Conservation (phyloP, 805 yeast species). For the Monosporozyma unispora region DNA sequence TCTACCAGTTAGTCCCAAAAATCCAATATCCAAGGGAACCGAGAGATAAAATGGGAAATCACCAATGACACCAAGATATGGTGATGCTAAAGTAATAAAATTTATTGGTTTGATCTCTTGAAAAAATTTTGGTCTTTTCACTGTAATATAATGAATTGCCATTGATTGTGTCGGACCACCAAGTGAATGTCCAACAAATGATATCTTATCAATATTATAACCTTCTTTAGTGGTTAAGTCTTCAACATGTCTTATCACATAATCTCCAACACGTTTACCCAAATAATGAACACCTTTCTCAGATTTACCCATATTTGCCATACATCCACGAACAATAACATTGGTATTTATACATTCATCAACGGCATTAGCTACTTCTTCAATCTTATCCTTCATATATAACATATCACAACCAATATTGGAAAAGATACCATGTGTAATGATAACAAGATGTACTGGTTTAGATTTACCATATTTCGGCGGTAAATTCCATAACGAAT, state of each 20-base stretch:
- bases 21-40: conserved; percentile 74
- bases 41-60: conserved; percentile 85
- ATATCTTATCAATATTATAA: conserved; percentile 49
- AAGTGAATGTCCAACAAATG: conserved; percentile 86
- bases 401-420: conserved; percentile 87
- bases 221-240: conserved; percentile 33
- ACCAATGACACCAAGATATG: conserved; percentile 75
- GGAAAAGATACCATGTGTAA: conserved; percentile 90
- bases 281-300: conserved; percentile 79
- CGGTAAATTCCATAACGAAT: conserved; percentile 70
- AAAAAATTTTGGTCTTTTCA: conserved; percentile 61
- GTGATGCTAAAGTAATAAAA: conserved; percentile 79
- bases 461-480: conserved; percentile 33
- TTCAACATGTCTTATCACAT: conserved; percentile 38
- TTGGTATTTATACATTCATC: conserved; percentile 33
- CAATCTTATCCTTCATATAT: conserved; percentile 73
- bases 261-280: conserved; percentile 75
- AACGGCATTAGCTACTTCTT: conserved; percentile 27
- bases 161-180: conserved; percentile 91
- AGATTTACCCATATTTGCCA: conserved; percentile 79
- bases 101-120: conserved; percentile 57
- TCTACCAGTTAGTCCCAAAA: conserved; percentile 88
- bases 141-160: conserved; percentile 69
- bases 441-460: conserved; percentile 73
- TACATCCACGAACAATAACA: conserved; percentile 71